phyloP scores from a whole-genome alignment of 2,329 filamentous ascomycete species.

The Xylaria sp. region DNA sequence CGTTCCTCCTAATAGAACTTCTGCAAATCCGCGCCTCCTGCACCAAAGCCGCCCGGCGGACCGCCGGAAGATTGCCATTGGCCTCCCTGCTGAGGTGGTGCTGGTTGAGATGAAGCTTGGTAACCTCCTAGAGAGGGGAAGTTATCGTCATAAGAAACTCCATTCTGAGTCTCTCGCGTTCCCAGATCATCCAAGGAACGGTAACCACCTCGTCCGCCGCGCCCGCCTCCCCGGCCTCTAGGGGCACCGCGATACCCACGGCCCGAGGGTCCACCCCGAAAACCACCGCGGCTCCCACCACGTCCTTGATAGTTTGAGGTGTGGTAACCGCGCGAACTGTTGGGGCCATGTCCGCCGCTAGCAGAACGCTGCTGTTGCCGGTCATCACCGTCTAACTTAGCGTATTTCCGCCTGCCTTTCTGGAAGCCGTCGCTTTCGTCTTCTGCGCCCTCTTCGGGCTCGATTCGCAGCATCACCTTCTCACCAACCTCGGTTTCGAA shows the following conservation, averaged over 20 bases:
- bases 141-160: slow-evolving; percentile 62
- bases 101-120: slow-evolving; percentile 28
- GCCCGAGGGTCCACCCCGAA: slow-evolving; percentile 50
- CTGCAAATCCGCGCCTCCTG: slow-evolving; percentile 52
- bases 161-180: slow-evolving; percentile 58
- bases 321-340: slow-evolving; percentile 53
- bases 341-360: slow-evolving; percentile 48
- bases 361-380: slow-evolving; percentile 44
- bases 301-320: slow-evolving; percentile 57
- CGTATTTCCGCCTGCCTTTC: slow-evolving; percentile 71
- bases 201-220: slow-evolving; percentile 64
- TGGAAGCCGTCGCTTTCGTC: slow-evolving; percentile 72
- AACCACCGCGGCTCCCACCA: slow-evolving; percentile 52
- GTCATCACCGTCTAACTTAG: slow-evolving; percentile 47
- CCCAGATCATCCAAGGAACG: slow-evolving; percentile 75
- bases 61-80: slow-evolving; percentile 43
- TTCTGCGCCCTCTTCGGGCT: slow-evolving; percentile 73
- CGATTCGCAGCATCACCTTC: slow-evolving; percentile 84
- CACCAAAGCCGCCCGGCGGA: slow-evolving; percentile 37
- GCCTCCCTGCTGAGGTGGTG: slow-evolving; percentile 34
- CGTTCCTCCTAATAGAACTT: slow-evolving; percentile 52
- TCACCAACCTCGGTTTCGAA: slow-evolving; percentile 90
- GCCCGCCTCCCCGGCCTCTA: slow-evolving; percentile 49
- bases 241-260: slow-evolving; percentile 51
- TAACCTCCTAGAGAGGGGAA: slow-evolving; percentile 47